Percentiles rank a stretch among this genome's conserved stretches.
Evolutionary conservation across 495 filamentous ascomycete species (phyloP).

Genomic region (Chaetomium tenue): DNA sequence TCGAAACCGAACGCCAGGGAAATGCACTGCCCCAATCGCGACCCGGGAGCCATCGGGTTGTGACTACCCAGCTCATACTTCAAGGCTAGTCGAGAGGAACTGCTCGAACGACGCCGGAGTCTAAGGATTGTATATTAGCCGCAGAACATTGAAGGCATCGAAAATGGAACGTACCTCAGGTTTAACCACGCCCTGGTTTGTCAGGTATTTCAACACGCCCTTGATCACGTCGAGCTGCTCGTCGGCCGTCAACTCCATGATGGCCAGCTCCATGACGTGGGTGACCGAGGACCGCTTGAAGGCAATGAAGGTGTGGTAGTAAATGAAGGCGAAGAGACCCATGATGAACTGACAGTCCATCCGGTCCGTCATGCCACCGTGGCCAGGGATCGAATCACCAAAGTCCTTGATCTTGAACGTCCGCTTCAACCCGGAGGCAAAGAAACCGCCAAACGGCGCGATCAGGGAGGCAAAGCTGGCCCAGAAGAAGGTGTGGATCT

Average conservation of each 20-base stretch:
- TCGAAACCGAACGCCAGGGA: conserved; percentile 24
- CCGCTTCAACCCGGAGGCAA: conserved; percentile 94
- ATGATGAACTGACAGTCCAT: conserved; percentile 99
- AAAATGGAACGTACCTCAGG: conserved; percentile 20
- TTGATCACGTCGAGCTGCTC: conserved; percentile 88
- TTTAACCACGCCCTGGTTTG: conserved; percentile 64
- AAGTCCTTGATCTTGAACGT: conserved; percentile 99
- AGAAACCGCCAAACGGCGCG: conserved; percentile 98
- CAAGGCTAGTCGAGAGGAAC: conserved; percentile 10
- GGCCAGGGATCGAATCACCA: conserved; percentile 94
- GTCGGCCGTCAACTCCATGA: conserved; percentile 75
- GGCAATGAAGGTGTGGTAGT: conserved; percentile 97
- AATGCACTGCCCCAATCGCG: conserved; percentile 14
- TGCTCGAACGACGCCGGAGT: conserved; percentile 18
- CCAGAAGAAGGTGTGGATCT: conserved; percentile 89
- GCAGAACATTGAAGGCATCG: not conserved
- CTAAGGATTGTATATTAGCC: conserved; percentile 6
- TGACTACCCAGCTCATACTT: conserved; percentile 13
- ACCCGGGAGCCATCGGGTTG: not conserved
- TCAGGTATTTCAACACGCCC: conserved; percentile 78
- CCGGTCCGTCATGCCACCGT: conserved; percentile 96
- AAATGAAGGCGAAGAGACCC: conserved; percentile 98
- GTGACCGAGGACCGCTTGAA: conserved; percentile 77
- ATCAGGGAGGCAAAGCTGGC: conserved; percentile 95
- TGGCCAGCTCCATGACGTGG: conserved; percentile 80